Conservation (phyloP, 495 filamentous ascomycete species). For the Geopyxis carbonaria region DNA sequence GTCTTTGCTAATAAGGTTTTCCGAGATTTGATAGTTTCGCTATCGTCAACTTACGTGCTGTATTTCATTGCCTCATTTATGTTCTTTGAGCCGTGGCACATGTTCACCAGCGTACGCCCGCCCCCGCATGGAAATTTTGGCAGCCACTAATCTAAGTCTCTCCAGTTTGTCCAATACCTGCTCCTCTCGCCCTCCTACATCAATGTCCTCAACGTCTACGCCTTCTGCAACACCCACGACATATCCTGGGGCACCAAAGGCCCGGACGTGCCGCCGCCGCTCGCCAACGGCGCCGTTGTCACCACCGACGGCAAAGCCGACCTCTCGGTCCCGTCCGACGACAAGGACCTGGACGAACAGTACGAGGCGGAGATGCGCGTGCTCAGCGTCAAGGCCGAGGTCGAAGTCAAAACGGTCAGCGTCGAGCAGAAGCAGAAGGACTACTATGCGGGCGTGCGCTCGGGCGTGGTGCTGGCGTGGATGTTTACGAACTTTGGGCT, state of each 20-base stretch:
- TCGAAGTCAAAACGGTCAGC: conserved; percentile 44
- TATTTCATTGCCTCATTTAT: conserved; percentile 84
- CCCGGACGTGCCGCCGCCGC: conserved; percentile 62
- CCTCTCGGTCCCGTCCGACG: conserved; percentile 64
- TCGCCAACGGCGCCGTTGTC: conserved; percentile 13
- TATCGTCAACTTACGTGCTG: conserved; percentile 81
- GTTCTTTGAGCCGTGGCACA: conserved; percentile 98
- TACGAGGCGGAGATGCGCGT: conserved; percentile 72
- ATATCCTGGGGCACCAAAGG: conserved; percentile 96
- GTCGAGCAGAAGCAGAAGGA: conserved; percentile 77
- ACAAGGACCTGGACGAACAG: conserved; percentile 72
- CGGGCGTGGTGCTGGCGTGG: conserved; percentile 81
- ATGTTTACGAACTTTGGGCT: conserved; percentile 93
- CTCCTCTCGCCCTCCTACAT: conserved; percentile 88
- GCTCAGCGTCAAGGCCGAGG: conserved; percentile 50
- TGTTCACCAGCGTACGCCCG: conserved; percentile 74
- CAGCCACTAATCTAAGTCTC: too few species aligned
- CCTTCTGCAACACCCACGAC: conserved; percentile 95
- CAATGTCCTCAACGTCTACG: conserved; percentile 93
- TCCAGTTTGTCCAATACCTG: conserved; percentile 95
- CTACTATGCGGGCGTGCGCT: conserved; percentile 93
- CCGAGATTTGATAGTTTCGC: conserved; percentile 81
- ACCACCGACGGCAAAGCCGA: conserved; percentile 68
- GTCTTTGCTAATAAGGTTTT: conserved; percentile 79
- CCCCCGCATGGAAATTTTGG: too few species aligned